Percentiles rank a stretch among this genome's conserved stretches.
Evolutionary conservation across 257 asterid genomes (phyloP).

Genomic region (Solanum piurae): DNA sequence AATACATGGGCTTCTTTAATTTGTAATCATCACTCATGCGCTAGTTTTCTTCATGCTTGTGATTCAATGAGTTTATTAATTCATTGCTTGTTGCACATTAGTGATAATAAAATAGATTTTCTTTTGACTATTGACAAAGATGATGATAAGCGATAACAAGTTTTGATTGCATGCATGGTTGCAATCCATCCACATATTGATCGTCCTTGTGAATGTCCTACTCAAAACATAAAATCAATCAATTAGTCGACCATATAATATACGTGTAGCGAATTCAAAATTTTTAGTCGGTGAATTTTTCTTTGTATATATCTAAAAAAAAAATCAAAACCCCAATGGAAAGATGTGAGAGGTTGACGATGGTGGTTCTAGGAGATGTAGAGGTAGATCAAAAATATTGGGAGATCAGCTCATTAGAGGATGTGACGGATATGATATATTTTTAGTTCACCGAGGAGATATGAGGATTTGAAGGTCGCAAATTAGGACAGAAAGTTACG

Average conservation of each 20-base stretch:
- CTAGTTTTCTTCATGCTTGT: background rate
- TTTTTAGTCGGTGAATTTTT: background rate
- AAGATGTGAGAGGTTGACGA: background rate
- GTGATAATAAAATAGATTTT: background rate
- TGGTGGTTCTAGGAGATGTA: background rate
- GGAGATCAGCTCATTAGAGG: no score
- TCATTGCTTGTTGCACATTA: background rate
- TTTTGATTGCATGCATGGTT: slow-evolving; percentile 15
- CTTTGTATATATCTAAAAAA: background rate
- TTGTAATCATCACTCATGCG: slow-evolving; percentile 2
- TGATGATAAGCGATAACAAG: background rate
- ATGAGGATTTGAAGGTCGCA: background rate
- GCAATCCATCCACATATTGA: slow-evolving; percentile 7
- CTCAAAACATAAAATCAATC: background rate
- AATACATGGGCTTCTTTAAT: background rate
- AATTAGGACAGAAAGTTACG: no score
- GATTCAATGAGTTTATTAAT: background rate
- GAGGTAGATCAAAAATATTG: no score
- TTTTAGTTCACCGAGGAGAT: background rate
- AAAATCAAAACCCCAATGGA: background rate
- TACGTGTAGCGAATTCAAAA: background rate
- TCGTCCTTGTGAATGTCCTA: background rate
- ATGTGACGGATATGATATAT: no score
- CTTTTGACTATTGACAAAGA: background rate
- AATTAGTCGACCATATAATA: background rate